Evolutionary conservation across 2,329 filamentous ascomycete genomes (phyloP), one percentile per base, ranked within the genome.

Genomic region (Paraphoma chrysanthemicola): DNA sequence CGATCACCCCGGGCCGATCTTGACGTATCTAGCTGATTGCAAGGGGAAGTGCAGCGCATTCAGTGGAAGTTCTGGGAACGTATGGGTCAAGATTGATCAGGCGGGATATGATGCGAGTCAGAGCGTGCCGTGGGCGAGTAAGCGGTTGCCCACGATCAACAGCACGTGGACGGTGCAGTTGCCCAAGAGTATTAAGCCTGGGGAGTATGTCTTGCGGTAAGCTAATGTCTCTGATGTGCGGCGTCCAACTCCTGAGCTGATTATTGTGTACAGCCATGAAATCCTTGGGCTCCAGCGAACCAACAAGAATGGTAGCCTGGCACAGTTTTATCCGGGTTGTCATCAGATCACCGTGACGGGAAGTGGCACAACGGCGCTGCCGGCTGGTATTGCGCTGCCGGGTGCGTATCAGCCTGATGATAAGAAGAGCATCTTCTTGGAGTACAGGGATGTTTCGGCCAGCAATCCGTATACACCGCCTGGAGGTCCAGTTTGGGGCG

Each of bases 371-470:
- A 57, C 58, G 33, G 42, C 18, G 12, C 17, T 54, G 4, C 60
- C 60, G 4, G 36, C 33, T n/a, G 57, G 56, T 12, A 50, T 61
- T 52, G 56, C 57, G 50, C 50, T 63, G 2, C 60, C 60, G 10
- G 60, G 60, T 6, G 58, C 52, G 11, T 63, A 63, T 49, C 44
- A 59, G 23, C 41, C 54, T 1, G 48, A 59, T 48, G 60, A 58
- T 49, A 58, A 54, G 39, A 57, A 38, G n/a, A 38, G 46, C 16
- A 57, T 57, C n/a, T 53, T 53, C 33, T 45, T 57, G 4, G 54
- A 57, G n/a, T 57, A 57, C 33, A 38, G 54, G n/a, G 45, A 53
- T 16, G 50, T 57, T n/a, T 57, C 54, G 28, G 54, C 54, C 8
- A 45, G 44, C 4, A 57, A 57, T 12, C 54, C 54, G 11, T 57